These are phyloP conservation scores for Bjerkandera adusta DNA, from an alignment of 1,284 basidiomycete genomes.

Conservation along the genomic window DNA sequence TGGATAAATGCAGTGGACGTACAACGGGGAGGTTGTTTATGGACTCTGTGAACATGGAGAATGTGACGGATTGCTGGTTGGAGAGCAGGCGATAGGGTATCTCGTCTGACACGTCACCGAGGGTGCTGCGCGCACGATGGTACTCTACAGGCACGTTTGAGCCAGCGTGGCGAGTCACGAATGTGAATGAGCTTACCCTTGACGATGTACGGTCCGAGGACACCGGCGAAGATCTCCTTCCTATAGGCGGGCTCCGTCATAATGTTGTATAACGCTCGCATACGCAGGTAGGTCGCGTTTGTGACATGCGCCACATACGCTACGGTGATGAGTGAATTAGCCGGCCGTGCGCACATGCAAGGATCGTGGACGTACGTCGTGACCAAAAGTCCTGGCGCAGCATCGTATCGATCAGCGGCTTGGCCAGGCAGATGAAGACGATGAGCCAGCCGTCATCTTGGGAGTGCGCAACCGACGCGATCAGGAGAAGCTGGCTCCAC, in stretches of 20 bases:
- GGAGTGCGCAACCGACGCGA: not conserved
- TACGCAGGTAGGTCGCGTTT: not conserved
- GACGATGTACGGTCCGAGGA: not conserved
- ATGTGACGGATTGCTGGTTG: too few relatives aligned
- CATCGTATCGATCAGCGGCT: constrained; percentile 2
- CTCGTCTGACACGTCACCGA: too few relatives aligned
- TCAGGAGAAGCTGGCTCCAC: constrained; percentile 6
- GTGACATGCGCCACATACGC: constrained; percentile 4
- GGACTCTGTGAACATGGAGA: too few relatives aligned
- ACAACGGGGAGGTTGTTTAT: too few relatives aligned
- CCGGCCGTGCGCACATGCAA: not conserved
- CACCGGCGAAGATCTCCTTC: constrained; percentile 2
- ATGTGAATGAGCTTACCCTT: too few relatives aligned
- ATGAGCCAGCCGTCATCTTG: constrained; percentile 8
- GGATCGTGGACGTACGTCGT: not conserved
- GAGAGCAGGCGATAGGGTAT: too few relatives aligned
- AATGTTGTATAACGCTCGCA: constrained; percentile 2
- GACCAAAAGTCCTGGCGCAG: not conserved
- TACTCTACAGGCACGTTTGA: too few relatives aligned
- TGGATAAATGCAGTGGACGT: too few relatives aligned
- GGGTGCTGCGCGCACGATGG: too few relatives aligned
- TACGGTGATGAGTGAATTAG: not conserved
- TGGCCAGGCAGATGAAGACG: constrained; percentile 7
- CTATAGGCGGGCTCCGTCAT: constrained; percentile 2
- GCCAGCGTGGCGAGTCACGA: too few relatives aligned